phyloP scores from a whole-genome alignment of 2,329 filamentous ascomycete species.

The Conoideocrella luteorostrata region DNA sequence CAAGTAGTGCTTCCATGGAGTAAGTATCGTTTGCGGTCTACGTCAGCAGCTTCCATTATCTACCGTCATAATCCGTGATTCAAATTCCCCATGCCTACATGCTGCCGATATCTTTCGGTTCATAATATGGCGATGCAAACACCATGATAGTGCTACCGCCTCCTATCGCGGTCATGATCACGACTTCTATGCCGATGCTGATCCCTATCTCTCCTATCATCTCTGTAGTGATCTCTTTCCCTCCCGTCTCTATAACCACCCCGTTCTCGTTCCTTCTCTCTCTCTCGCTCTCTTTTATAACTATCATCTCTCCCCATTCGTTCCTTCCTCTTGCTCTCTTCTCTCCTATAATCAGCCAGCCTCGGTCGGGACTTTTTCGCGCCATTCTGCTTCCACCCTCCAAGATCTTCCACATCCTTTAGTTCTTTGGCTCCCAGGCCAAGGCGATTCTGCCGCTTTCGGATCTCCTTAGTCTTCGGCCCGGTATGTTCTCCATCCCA shows the following conservation, averaged over 20 bases:
- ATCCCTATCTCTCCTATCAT: slow-evolving; percentile 32
- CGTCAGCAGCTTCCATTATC: no score
- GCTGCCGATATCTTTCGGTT: no score
- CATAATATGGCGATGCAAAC: no score
- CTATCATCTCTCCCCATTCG: slow-evolving; percentile 34
- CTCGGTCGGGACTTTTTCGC: slow-evolving; percentile 43
- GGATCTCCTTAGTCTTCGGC: slow-evolving; percentile 52
- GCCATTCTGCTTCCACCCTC: slow-evolving; percentile 70
- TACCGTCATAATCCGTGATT: no score
- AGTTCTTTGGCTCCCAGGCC: slow-evolving; percentile 85
- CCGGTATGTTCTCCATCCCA: slow-evolving; percentile 69
- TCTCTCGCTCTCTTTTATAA: slow-evolving; percentile 42
- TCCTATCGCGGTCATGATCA: slow-evolving; percentile 13
- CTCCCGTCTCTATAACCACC: slow-evolving; percentile 29
- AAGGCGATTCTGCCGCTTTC: slow-evolving; percentile 70
- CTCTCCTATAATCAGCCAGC: slow-evolving; percentile 43
- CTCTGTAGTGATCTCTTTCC: slow-evolving; percentile 30
- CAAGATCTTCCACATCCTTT: slow-evolving; percentile 64
- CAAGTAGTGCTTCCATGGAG: no score
- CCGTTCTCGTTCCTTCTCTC: slow-evolving; percentile 35
- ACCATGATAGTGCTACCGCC: slow-evolving; percentile 9
- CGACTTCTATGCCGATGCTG: slow-evolving; percentile 23
- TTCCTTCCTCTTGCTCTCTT: slow-evolving; percentile 38
- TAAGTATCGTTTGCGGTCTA: no score
- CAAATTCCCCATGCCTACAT: no score